phyloP scores from a whole-genome alignment of 2,329 filamentous ascomycete species.

The Tricladium varicosporioides region DNA sequence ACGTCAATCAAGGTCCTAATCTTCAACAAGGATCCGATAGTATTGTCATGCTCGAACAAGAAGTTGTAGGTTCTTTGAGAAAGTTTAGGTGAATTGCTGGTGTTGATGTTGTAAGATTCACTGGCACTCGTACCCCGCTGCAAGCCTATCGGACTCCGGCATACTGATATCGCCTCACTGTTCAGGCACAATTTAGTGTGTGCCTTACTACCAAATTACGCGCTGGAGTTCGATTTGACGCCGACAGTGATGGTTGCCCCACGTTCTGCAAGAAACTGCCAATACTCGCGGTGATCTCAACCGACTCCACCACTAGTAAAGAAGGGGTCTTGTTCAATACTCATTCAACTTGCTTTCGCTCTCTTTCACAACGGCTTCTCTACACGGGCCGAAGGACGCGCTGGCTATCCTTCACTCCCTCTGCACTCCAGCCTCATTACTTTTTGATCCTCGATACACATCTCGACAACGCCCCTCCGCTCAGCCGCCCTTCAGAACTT shows the following conservation, averaged over 20 bases:
- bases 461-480: slow-evolving; percentile 32
- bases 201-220: not conserved
- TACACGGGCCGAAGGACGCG: slow-evolving; percentile 31
- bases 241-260: not conserved
- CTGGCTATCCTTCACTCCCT: slow-evolving; percentile 33
- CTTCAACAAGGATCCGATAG: not conserved
- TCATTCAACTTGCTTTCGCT: slow-evolving; percentile 7
- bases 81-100: not conserved
- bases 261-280: not conserved
- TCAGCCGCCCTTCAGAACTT: slow-evolving; percentile 28
- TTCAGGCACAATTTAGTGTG: not conserved
- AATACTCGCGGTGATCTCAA: not conserved
- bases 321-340: slow-evolving; percentile 3
- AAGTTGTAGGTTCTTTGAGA: not conserved
- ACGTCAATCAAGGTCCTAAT: not conserved
- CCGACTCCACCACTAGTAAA: not conserved
- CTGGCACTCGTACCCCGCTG: not conserved
- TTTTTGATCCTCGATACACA: slow-evolving; percentile 41
- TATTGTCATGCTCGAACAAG: slow-evolving; percentile 19
- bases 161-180: not conserved
- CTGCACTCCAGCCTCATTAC: slow-evolving; percentile 38
- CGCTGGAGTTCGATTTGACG: not conserved
- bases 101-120: not conserved
- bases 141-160: not conserved
- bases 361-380: slow-evolving; percentile 32